Evolutionary conservation across 345 rosid species (phyloP), one percentile per base, ranked within the genome.

Genomic region (Sisymbrium altissimum): DNA sequence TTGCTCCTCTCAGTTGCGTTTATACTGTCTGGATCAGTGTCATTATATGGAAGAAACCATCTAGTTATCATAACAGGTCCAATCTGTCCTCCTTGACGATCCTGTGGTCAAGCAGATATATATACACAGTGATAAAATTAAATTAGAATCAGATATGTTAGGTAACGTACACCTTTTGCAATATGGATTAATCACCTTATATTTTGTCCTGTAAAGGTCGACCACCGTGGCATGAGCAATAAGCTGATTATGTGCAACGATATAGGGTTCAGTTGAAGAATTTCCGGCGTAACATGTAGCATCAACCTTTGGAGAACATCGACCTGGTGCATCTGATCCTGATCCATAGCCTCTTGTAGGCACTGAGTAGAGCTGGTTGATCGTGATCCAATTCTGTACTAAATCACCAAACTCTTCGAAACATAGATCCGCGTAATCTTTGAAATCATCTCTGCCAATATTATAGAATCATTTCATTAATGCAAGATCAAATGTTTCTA

Each of bases 341-440:
- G 0, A 29, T 7, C 45, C 72, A 48, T 83, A 79, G 7, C 81
- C 88, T n/a, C 45, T 27, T 2, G 48, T 68, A 21, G 77, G 53
- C 11, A 46, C 64, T 5, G 77, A 35, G 6, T 7, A 66, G 5
- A 85, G 83, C 44, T 85, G 85, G 62, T 85, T 83, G 52, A 83
- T 38, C 1, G 86, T 85, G 1, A 81, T 79, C 86, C 86, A 83
- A 10, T 81, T 40, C 75, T 79, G 79, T 11, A 85, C 86, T 13
- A 80, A 57, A 3, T 75, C 80, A 8, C 88, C 88, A 70, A 68
- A 85, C n/a, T 8, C 10, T 0, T 18, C 1, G 58, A 74, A 85
- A 71, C 85, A 83, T 7, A 79, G 23, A 41, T 83, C 85, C 7
- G 80, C 83, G 14, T 61, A 85, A 7, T 72, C 76, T 25, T 0